These are phyloP conservation scores for Trichosporon coremiiforme DNA, from an alignment of 1,284 basidiomycete genomes.

Conservation along the genomic window DNA sequence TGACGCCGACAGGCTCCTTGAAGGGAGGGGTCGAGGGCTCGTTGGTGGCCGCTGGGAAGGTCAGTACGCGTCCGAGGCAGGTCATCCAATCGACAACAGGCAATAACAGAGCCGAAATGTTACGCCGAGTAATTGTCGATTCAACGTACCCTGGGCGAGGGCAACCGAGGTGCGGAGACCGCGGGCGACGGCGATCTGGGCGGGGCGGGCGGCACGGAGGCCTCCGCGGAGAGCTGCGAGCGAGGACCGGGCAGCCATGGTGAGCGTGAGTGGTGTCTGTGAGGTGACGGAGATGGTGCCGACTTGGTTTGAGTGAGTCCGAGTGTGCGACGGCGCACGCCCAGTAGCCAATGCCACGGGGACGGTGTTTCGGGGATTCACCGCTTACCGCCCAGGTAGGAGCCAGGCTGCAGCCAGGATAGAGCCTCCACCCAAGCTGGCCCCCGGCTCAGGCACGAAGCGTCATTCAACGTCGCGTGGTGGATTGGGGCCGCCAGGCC, in stretches of 20 bases:
- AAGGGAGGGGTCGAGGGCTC: slow-evolving; percentile 70
- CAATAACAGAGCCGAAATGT: slow-evolving; percentile 16
- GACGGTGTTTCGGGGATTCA: slow-evolving; percentile 5
- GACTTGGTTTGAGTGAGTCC: slow-evolving; percentile 8
- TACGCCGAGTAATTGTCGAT: neutral
- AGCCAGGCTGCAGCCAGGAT: neutral
- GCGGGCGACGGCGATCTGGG: slow-evolving; percentile 30
- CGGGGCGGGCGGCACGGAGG: slow-evolving; percentile 26
- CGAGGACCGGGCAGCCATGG: slow-evolving; percentile 45
- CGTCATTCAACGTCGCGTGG: neutral
- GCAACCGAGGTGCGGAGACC: slow-evolving; percentile 38
- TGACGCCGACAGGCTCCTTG: slow-evolving; percentile 79
- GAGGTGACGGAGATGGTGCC: slow-evolving; percentile 9
- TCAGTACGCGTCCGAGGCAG: slow-evolving; percentile 4
- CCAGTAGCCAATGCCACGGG: neutral
- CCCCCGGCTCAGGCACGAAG: neutral
- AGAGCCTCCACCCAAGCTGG: neutral
- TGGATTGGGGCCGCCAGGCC: neutral
- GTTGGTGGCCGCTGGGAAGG: slow-evolving; percentile 24
- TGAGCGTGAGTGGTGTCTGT: slow-evolving; percentile 21
- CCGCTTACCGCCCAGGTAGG: neutral
- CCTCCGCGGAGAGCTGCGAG: slow-evolving; percentile 36
- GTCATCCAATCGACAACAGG: slow-evolving; percentile 12
- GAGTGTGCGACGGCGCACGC: neutral
- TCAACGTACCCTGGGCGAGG: slow-evolving; percentile 39